These are phyloP conservation scores for Rhizophagus prolifer DNA, from an alignment of 192 early-diverging fungal species.

Conservation along the genomic window DNA sequence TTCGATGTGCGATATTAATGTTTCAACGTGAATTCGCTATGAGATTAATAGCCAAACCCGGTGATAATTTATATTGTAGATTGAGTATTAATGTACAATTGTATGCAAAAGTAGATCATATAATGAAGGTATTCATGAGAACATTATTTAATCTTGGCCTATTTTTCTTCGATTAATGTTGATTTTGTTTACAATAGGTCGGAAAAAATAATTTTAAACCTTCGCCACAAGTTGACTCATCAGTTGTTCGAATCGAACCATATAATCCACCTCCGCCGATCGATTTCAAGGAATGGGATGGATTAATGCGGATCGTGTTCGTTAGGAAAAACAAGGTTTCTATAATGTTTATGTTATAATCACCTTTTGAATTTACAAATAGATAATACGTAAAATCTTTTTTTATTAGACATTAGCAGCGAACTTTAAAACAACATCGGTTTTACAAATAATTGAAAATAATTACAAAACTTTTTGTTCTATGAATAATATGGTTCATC, in stretches of 20 bases:
- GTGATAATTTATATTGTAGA: slow-evolving; percentile 88
- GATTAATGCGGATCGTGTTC: slow-evolving; percentile 90
- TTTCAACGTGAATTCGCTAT: slow-evolving; percentile 99
- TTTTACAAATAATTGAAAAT: slow-evolving; percentile 88
- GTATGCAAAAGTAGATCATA: slow-evolving; percentile 89
- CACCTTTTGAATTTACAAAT: neutral
- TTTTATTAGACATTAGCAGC: slow-evolving; percentile 70
- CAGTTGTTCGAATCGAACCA: slow-evolving; percentile 93
- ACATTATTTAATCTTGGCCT: neutral
- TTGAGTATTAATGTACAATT: slow-evolving; percentile 93
- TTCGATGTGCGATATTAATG: slow-evolving; percentile 94
- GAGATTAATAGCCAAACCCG: slow-evolving; percentile 91
- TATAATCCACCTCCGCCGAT: slow-evolving; percentile 92
- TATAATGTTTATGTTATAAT: neutral
- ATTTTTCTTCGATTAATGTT: neutral
- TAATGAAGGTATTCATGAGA: slow-evolving; percentile 75
- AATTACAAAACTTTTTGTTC: slow-evolving; percentile 96
- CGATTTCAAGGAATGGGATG: slow-evolving; percentile 96
- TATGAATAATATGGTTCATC: slow-evolving; percentile 64
- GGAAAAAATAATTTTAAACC: slow-evolving; percentile 98
- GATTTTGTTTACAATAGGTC: slow-evolving; percentile 47
- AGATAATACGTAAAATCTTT: neutral
- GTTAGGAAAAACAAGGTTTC: slow-evolving; percentile 85
- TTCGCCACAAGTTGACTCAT: slow-evolving; percentile 94
- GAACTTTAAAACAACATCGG: slow-evolving; percentile 85